Evolutionary conservation across 352 stramenopile species (phyloP), one percentile per base, ranked within the genome.

Genomic region (Pythium biforme): DNA sequence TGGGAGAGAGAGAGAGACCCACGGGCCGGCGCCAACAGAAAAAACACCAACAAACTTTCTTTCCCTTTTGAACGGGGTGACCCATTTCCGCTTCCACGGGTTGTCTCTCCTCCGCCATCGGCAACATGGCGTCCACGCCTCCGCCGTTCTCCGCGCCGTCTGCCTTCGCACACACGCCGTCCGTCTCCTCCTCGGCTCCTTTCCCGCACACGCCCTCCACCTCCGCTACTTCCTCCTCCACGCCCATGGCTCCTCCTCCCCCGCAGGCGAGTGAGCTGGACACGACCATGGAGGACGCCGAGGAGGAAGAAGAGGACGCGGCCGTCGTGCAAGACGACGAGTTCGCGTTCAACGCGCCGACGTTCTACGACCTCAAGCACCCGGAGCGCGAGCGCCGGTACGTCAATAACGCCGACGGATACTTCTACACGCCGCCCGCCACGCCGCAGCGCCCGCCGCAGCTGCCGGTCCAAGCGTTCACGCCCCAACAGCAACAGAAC

Each of bases 381-480:
- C 81, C 82, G 23, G 69, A 77, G 55, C 69, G 84, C 25, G 86
- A 94, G 70, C 74, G 59, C 41, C 76, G 67, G 56, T 94, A 94
- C 66, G 81, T 94, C 33, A 92, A 92, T 73, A 92, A 94, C 54
- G 83, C 86, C 11, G 86, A 94, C 58, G 86, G 83, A 9, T 94
- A 94, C 63, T 94, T 94, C 47, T 86, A 62, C 55, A 22, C 59
- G 19, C 60, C 51, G 3, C 39, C 54, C 27, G 25, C 31, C 45
- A 59, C 63, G 26, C 57, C 57, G 9, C 31, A 56, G 34, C 57
- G 57, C 0, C 20, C 46, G 10, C n/a, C 26, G 15, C 11, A 12
- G 1, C n/a, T n/a, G n/a, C 8, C 31, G 31, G 31, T 11, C 31
- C 2, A 37, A 8, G 3, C 31, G 31, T 37, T 37, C 7, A 37